phyloP scores from a whole-genome alignment of 2,329 filamentous ascomycete genomes.

The Fusarium pseudonygamai region DNA sequence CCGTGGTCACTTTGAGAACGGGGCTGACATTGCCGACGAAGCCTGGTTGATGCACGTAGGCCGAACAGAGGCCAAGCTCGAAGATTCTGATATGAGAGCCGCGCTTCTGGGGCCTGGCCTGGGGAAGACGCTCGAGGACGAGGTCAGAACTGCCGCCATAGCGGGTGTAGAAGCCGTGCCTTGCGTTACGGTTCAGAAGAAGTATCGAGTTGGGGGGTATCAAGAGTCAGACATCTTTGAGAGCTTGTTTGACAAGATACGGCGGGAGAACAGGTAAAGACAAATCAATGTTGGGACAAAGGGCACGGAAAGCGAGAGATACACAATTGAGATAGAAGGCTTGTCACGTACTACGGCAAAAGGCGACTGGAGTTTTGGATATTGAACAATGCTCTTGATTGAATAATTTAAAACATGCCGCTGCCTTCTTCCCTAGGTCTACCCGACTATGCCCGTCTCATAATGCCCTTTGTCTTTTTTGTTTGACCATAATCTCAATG shows the following conservation, averaged over 20 bases:
- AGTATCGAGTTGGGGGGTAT: constrained; percentile 75
- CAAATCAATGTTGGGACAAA: neutral
- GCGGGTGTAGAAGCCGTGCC: constrained; percentile 72
- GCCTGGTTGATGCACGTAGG: constrained; percentile 51
- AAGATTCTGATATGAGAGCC: constrained; percentile 38
- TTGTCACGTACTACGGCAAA: neutral
- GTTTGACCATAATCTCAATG: constrained; percentile 9
- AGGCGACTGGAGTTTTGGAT: constrained; percentile 1
- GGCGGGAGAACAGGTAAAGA: constrained; percentile 18
- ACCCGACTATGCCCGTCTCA: constrained; percentile 10
- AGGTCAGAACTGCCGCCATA: constrained; percentile 43
- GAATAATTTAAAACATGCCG: constrained; percentile 16
- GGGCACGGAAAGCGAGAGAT: neutral
- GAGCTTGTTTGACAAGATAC: constrained; percentile 70
- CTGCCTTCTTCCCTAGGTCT: constrained; percentile 17
- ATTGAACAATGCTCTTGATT: constrained; percentile 15
- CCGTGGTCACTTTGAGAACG: constrained; percentile 53
- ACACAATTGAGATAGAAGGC: neutral
- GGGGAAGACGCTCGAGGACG: constrained; percentile 44
- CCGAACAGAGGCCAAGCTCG: constrained; percentile 45
- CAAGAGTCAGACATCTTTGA: constrained; percentile 74
- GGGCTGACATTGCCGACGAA: constrained; percentile 54
- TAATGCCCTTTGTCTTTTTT: constrained; percentile 12
- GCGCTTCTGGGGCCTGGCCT: constrained; percentile 45
- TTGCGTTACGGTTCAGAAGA: constrained; percentile 75